Evolutionary conservation across 331 rosid species (phyloP), one percentile per base, ranked within the genome.

Genomic region (Malus hybrid): DNA sequence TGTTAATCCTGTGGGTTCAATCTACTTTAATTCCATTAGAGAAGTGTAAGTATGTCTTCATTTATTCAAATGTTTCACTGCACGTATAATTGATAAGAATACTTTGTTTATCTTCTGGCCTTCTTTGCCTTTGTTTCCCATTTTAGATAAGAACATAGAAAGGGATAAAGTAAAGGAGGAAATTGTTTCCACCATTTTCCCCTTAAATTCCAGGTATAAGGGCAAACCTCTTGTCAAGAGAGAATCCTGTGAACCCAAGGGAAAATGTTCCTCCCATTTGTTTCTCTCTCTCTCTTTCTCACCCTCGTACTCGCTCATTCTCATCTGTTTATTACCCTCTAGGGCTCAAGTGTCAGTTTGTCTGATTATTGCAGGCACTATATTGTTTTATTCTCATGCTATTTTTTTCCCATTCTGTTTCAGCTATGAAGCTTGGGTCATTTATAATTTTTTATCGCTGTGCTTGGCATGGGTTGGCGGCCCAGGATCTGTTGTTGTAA

Each of bases 401-500:
- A 39, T 39, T 31, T 39, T 39, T 18, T 44, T 61, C 29, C 22
- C 60, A 68, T 83, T 60, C 70, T 78, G 65, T 85, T 83, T 85
- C 90, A 94, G 99, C 80, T 94, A 94, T 78, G 99, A 95, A 90
- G 97, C 99, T 29, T 95, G 97, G 97, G 97, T 95, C 83, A 95
- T 95, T 71, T 95, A 95, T 80, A 92, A 92, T 81, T 94, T 94
- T 77, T 81, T 94, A 32, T 91, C 98, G 8, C 81, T 94, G 28
- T 94, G 98, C 82, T 87, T 95, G 80, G 97, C 93, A 70, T 95
- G 99, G 99, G 99, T 95, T 80, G 99, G 97, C 82, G 99, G 99
- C 70, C 99, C 99, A 61, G 99, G 99, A 83, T 93, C 99, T 29
- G 99, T 90, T 62, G 99, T 90, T 34, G 79, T 95, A 80, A 95